Conservation (phyloP, 116 monocot species). For the Posidonia oceanica region DNA sequence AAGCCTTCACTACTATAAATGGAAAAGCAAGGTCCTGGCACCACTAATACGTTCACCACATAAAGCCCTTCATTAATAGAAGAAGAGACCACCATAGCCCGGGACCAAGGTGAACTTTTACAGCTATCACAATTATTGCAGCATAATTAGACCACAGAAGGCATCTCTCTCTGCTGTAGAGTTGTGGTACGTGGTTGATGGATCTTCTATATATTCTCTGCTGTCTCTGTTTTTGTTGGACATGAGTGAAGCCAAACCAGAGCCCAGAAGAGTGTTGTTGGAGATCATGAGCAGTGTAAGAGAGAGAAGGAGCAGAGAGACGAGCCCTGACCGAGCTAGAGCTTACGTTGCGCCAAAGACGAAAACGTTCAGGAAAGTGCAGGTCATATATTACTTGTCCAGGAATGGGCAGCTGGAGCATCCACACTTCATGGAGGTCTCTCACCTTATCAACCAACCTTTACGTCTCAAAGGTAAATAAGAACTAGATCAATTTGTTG, state of each 20-base stretch:
- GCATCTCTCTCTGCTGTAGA: no score
- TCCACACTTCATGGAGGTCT: slow-evolving; percentile 93
- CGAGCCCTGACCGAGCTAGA: slow-evolving; percentile 53
- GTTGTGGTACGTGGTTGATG: no score
- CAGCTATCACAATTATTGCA: no score
- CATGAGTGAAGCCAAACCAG: neutral
- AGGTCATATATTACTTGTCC: slow-evolving; percentile 81
- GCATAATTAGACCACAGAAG: no score
- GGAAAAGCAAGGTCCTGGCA: neutral
- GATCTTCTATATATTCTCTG: no score
- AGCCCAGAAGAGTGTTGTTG: neutral
- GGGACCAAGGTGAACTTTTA: neutral
- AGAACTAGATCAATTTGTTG: neutral
- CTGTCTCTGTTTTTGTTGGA: no score
- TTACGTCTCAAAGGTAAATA: slow-evolving; percentile 62
- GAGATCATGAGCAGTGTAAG: slow-evolving; percentile 10
- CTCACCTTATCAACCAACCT: slow-evolving; percentile 51
- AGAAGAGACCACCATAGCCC: neutral
- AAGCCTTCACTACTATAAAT: neutral
- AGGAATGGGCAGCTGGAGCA: slow-evolving; percentile 95
- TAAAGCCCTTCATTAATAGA: no score
- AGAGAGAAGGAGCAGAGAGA: slow-evolving; percentile 30
- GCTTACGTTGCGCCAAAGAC: slow-evolving; percentile 13
- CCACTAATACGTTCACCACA: neutral
- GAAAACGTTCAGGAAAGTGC: slow-evolving; percentile 40